Base-by-base conservation (phyloP, 768 basidiomycete genomes). In the Leccinellum albellum region DNA sequence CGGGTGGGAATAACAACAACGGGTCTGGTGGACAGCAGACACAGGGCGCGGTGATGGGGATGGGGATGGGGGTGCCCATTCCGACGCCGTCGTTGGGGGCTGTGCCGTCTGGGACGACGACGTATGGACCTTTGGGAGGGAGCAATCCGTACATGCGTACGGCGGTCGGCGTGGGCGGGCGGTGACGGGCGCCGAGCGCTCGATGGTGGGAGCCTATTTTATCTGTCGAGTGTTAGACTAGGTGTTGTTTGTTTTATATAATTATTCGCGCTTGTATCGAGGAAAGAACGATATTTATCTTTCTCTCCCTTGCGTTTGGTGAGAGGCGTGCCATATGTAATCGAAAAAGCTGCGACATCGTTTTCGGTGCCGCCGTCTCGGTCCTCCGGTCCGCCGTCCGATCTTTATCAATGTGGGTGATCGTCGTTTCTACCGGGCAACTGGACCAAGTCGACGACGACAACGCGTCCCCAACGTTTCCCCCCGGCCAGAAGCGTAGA, bases 141-240 rank as follows among this genome's bases (percentile, higher is more conserved):
- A 85, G 81, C 65, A 86, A 84, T 31, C 83, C 83, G 17, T 89
- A 85, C 66, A 76, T 88, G 74, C 81, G 87, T 58, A 78, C 84
- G 44, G 75, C 83, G 59, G 77, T 88, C 53, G 70, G 72, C 1
- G 83, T 84, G 44, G 79, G 79, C 9, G 78, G 78, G 51, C 75
- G 83, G 64, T 82, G 75, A 74, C 49, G 40, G 4, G 40, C 40
- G 40, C 40, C 40, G 40, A 20, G 40, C 23, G 35, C 6, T 20
- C 21, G 28, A 24, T n/a, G 29, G 14, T 24, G 2, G 33, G 51
- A 29, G 51, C 8, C 20, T 67, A 58, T 64, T 54, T 63, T 68
- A 66, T 68, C 63, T 53, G 35, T 57, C 10, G 31, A 20, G 63
- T 58, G 56, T 49, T 68, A 54, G 37, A 33, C 49, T 55, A 50